Base-by-base conservation (phyloP, 768 basidiomycete species). In the Tulasnella sp. region DNA sequence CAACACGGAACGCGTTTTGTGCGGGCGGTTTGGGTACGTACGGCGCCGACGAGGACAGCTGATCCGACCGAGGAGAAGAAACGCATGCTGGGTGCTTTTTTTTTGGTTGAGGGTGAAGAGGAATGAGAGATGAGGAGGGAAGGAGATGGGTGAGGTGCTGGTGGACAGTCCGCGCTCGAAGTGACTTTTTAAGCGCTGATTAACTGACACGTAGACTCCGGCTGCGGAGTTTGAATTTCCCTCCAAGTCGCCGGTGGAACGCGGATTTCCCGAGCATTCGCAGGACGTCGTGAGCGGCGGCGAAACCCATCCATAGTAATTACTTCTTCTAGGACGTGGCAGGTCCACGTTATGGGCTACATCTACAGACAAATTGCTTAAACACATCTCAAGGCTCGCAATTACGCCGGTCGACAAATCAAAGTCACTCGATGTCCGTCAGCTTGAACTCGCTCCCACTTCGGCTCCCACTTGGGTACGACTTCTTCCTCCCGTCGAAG, bases 381-480 rank as follows among this genome's bases (percentile, higher is more conserved):
- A 61, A 23, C 1, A n/a, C 29, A 1, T 3, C n/a, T 11, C 44
- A 35, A 15, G 44, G 40, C 35, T 39, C 69, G 20, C 26, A 29
- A 78, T 70, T 67, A 37, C 16, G 16, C 39, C 55, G 39, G 20
- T 40, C n/a, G 57, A 11, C 35, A 48, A 57, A 73, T 44, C 69
- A 75, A 32, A 79, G 55, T 75, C 79, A 39, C 55, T 79, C 35
- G 81, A 40, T 32, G 72, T 42, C 70, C 51, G 61, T 46, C 76
- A 77, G 9, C 37, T 26, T 37, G 69, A 94, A 94, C 77, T 89
- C 87, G 81, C 91, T 90, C n/a, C 94, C 94, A 77, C 86, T 87
- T 81, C 86, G 84, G 74, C 90, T 89, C 40, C 92, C 91, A 82
- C 90, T 90, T 16, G 83, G 84, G 82, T 96, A 96, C 57, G 86